Evolutionary conservation across 768 basidiomycete genomes (phyloP).

Genomic region (Collybia sordida): DNA sequence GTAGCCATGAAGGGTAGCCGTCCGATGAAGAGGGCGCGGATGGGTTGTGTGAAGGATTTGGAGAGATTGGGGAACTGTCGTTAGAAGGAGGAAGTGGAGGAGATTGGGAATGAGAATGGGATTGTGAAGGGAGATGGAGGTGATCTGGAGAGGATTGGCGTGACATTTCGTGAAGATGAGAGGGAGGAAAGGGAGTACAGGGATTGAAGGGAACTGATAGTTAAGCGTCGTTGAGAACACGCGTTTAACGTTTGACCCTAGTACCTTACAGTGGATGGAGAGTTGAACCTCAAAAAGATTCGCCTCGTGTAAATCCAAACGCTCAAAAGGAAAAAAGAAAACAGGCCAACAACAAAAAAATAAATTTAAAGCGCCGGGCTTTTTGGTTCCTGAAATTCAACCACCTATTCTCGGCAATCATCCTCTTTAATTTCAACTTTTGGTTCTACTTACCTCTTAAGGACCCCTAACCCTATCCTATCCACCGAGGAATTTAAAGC

Average conservation of each 20-base stretch:
- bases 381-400: slow-evolving; percentile 25
- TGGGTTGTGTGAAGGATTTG: no score
- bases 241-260: no score
- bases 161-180: slow-evolving; percentile 35
- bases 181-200: slow-evolving; percentile 7
- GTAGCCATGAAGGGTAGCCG: slow-evolving; percentile 85
- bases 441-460: slow-evolving; percentile 11
- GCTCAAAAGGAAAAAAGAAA: slow-evolving; percentile 16
- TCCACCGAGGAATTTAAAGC: neutral
- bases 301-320: slow-evolving; percentile 52
- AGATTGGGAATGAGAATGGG: no score
- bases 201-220: no score
- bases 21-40: no score
- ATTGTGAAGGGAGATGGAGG: no score
- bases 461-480: slow-evolving; percentile 15
- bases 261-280: slow-evolving; percentile 26
- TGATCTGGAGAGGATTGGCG: slow-evolving; percentile 33
- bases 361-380: slow-evolving; percentile 7
- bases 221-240: no score
- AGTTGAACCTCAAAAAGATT: slow-evolving; percentile 42
- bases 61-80: slow-evolving; percentile 21
- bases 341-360: slow-evolving; percentile 16
- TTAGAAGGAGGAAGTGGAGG: no score
- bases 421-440: no score
- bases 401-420: slow-evolving; percentile 9